phyloP scores from a whole-genome alignment of 805 yeast genomes.

The Saccharomycopsis capsularis region DNA sequence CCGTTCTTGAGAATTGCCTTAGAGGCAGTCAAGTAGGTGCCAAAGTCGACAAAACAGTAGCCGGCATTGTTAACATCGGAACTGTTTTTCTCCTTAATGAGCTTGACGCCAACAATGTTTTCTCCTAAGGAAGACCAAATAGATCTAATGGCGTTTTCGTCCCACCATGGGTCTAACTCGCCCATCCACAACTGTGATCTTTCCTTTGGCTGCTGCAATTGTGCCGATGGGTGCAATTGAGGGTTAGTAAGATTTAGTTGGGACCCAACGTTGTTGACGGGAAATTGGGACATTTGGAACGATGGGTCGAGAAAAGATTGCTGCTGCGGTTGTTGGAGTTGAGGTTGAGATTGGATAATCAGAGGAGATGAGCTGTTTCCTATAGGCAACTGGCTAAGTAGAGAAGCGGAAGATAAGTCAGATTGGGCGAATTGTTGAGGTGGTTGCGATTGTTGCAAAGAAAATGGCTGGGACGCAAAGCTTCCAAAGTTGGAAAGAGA shows the following conservation, averaged over 20 bases:
- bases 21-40: constrained; percentile 51
- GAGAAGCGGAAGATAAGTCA: constrained; percentile 2
- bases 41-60: constrained; percentile 78
- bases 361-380: too few relatives aligned
- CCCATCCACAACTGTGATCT: constrained; percentile 70
- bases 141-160: constrained; percentile 55
- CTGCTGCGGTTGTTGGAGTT: not conserved
- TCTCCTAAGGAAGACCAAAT: constrained; percentile 74
- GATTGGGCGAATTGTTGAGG: too few relatives aligned
- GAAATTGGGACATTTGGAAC: constrained; percentile 5
- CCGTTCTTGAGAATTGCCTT: constrained; percentile 67
- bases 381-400: constrained; percentile 9
- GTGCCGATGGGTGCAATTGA: not conserved
- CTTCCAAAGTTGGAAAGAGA: not conserved
- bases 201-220: constrained; percentile 11
- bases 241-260: not conserved
- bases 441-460: constrained; percentile 1
- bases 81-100: constrained; percentile 55
- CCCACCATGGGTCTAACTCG: constrained; percentile 80
- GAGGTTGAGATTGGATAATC: constrained; percentile 3
- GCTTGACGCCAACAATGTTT: constrained; percentile 48
- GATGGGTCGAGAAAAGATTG: constrained; percentile 2
- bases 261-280: not conserved
- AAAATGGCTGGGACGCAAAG: not conserved
- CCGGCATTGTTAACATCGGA: constrained; percentile 44